phyloP scores from a whole-genome alignment of 768 basidiomycete genomes.

The Kwoniella sp. region DNA sequence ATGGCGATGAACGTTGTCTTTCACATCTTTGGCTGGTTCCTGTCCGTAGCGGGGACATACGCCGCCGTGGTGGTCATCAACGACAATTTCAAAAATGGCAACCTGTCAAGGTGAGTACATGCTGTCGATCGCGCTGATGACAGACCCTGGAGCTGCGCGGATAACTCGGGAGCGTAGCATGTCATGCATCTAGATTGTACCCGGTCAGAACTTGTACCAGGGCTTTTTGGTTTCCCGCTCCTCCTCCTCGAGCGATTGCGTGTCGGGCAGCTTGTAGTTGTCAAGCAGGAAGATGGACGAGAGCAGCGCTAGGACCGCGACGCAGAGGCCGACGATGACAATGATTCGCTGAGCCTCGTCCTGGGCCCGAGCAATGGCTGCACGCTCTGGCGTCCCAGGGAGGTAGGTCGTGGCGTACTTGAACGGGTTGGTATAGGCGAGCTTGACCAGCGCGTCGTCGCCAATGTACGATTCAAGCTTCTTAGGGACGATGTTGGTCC shows the following conservation, averaged over 20 bases:
- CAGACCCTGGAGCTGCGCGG: constrained; percentile 13
- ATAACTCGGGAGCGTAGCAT: constrained; percentile 1
- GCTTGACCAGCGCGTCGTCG: constrained; percentile 31
- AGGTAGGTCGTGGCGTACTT: constrained; percentile 30
- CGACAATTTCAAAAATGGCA: neutral
- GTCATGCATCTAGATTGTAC: no score
- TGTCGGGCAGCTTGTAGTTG: constrained; percentile 29
- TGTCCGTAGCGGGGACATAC: constrained; percentile 11
- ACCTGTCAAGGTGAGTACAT: constrained; percentile 3
- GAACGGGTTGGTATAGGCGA: constrained; percentile 42
- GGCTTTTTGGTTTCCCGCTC: no score
- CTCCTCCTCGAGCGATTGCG: constrained; percentile 27
- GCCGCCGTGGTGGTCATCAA: constrained; percentile 7
- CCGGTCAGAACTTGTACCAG: no score
- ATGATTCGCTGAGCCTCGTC: constrained; percentile 46
- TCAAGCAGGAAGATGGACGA: constrained; percentile 26
- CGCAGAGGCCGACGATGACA: constrained; percentile 32
- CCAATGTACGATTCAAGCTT: constrained; percentile 35
- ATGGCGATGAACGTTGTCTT: constrained; percentile 5
- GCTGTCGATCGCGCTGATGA: no score
- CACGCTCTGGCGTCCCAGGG: constrained; percentile 31
- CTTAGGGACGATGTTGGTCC: constrained; percentile 45
- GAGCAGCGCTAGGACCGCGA: constrained; percentile 17
- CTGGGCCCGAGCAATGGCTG: constrained; percentile 43
- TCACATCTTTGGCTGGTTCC: constrained; percentile 13